phyloP scores from a whole-genome alignment of 257 asterid species.

The Rauvolfia tetraphylla region DNA sequence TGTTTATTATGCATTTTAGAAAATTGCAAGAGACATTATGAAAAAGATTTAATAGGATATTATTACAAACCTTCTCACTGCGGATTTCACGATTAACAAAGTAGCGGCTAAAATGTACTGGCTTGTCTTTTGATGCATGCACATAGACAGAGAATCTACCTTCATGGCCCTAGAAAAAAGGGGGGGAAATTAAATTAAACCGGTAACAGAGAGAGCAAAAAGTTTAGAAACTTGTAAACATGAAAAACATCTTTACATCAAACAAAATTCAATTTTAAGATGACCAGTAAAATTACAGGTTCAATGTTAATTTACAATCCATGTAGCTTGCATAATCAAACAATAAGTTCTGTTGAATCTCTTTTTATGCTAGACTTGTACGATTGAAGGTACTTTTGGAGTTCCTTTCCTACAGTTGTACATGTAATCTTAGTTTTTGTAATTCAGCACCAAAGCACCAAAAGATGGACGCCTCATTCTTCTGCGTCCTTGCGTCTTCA shows the following conservation, averaged over 20 bases:
- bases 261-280: background rate
- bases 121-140: slow-evolving; percentile 92
- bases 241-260: background rate
- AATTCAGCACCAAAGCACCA: background rate
- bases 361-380: background rate
- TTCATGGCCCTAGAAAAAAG: slow-evolving; percentile 86
- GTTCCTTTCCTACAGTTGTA: background rate
- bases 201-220: background rate
- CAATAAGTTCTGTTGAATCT: background rate
- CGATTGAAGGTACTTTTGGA: background rate
- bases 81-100: slow-evolving; percentile 87
- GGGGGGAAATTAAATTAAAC: background rate
- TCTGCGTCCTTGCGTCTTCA: background rate
- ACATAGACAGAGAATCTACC: slow-evolving; percentile 93
- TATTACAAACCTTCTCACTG: slow-evolving; percentile 71
- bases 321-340: background rate
- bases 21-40: background rate
- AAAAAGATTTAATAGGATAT: slow-evolving; percentile 3
- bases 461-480: background rate
- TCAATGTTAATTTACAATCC: background rate
- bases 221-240: background rate
- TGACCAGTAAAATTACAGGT: background rate
- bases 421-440: background rate
- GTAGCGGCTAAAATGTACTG: slow-evolving; percentile 95
- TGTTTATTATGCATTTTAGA: background rate